Percentiles rank a stretch among this genome's conserved stretches.
These are phyloP conservation scores for Amphichorda felina DNA, from an alignment of 2,329 filamentous ascomycete genomes.

Conservation along the genomic window DNA sequence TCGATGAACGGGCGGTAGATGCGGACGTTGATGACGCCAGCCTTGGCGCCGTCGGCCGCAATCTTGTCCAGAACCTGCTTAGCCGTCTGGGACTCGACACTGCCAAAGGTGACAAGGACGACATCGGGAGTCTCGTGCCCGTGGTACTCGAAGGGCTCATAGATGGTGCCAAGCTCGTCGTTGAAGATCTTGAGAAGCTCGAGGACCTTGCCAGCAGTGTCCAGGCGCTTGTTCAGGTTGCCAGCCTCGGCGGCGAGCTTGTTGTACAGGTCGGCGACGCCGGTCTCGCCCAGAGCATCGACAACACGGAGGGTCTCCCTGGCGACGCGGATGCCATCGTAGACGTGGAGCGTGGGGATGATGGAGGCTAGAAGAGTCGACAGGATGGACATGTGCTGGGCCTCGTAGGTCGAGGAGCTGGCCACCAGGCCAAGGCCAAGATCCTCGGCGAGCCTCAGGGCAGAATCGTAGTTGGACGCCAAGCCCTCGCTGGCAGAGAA, in stretches of 20 bases:
- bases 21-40: conserved; percentile 84
- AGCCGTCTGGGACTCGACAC: conserved; percentile 76
- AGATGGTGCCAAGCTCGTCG: conserved; percentile 84
- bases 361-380: conserved; percentile 69
- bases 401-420: conserved; percentile 78
- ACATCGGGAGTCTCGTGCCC: conserved; percentile 70
- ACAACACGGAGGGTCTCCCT: conserved; percentile 74
- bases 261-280: conserved; percentile 58
- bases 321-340: conserved; percentile 74
- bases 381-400: conserved; percentile 91
- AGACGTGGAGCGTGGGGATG: conserved; percentile 76
- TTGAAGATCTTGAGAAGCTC: conserved; percentile 68
- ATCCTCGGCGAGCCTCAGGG: conserved; percentile 75
- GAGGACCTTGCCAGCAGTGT: conserved; percentile 59
- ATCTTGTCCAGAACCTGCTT: conserved; percentile 69
- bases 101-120: conserved; percentile 87
- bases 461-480: conserved; percentile 76
- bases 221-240: conserved; percentile 56
- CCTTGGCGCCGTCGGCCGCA: conserved; percentile 58
- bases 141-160: conserved; percentile 86
- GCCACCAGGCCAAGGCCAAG: conserved; percentile 77
- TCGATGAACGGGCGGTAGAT: conserved; percentile 93
- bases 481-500: conserved; percentile 61
- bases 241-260: conserved; percentile 50
- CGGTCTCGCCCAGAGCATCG: conserved; percentile 64